Percentiles rank a stretch among this genome's conserved stretches.
Evolutionary conservation across 257 asterid genomes (phyloP).

Genomic region (Rauvolfia tetraphylla): DNA sequence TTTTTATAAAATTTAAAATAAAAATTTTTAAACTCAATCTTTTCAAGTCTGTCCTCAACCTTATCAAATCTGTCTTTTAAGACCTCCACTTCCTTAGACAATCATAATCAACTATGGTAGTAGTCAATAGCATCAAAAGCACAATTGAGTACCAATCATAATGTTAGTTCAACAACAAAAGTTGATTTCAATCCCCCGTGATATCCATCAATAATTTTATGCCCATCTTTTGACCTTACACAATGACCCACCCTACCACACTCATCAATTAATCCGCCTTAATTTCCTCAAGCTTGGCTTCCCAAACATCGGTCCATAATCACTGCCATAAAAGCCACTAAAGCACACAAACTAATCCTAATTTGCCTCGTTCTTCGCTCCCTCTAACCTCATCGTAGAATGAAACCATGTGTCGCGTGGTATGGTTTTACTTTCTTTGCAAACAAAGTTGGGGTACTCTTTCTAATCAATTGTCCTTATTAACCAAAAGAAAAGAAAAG

Average conservation of each 20-base stretch:
- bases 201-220: conserved; percentile 13
- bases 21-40: too few species aligned
- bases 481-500: too few species aligned
- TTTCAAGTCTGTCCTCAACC: too few species aligned
- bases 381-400: not conserved
- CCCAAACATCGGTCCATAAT: conserved; percentile 21
- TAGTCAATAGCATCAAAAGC: not conserved
- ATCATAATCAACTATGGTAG: not conserved
- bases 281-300: conserved; percentile 26
- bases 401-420: too few species aligned
- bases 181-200: conserved; percentile 12
- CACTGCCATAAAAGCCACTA: conserved; percentile 1
- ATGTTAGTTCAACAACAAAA: conserved; percentile 7
- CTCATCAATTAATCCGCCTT: conserved; percentile 43
- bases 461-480: too few species aligned
- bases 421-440: not conserved
- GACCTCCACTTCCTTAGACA: not conserved
- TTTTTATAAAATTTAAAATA: too few species aligned
- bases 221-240: conserved; percentile 26
- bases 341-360: not conserved
- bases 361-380: not conserved
- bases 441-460: too few species aligned
- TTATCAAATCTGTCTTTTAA: too few species aligned
- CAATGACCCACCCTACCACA: conserved; percentile 19
- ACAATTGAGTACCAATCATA: not conserved